A percentile compares a stretch with the other conserved stretches of the same genome.
These are phyloP conservation scores for Naganishia liquefaciens DNA, from an alignment of 1,284 basidiomycete species.

Conservation along the genomic window DNA sequence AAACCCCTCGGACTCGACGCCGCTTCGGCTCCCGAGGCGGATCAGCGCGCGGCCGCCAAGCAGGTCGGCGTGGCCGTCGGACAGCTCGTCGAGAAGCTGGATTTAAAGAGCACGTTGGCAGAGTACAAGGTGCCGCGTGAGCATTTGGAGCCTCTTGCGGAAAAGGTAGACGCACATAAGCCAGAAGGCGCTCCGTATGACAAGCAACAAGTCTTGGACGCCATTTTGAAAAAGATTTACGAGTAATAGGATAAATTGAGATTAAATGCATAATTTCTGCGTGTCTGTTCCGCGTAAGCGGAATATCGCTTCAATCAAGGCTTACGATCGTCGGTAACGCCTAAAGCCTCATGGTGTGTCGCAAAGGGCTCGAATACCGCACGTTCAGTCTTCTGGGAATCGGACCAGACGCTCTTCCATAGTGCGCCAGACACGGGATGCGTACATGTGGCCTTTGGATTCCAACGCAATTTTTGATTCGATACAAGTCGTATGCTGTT, in stretches of 20 bases:
- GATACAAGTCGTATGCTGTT: background rate
- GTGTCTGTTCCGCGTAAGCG: too few species aligned
- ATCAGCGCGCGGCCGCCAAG: constrained; percentile 23
- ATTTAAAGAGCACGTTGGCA: constrained; percentile 30
- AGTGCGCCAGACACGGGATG: too few species aligned
- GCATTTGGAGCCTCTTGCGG: constrained; percentile 29
- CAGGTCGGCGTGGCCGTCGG: constrained; percentile 33
- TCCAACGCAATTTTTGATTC: background rate
- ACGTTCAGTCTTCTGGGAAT: too few species aligned
- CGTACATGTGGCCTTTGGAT: too few species aligned
- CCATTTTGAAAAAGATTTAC: constrained; percentile 28
- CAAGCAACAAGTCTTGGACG: constrained; percentile 15
- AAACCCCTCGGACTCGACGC: constrained; percentile 12
- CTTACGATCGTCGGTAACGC: background rate
- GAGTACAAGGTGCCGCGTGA: constrained; percentile 32
- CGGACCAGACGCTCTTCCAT: too few species aligned
- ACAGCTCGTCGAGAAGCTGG: constrained; percentile 37
- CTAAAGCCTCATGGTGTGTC: background rate
- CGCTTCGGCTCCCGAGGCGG: background rate
- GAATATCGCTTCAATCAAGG: background rate
- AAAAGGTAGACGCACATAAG: constrained; percentile 18
- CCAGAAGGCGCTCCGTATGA: constrained; percentile 18
- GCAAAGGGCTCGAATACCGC: too few species aligned
- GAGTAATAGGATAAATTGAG: background rate
- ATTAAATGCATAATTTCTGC: too few species aligned